Evolutionary conservation across 2,329 filamentous ascomycete species (phyloP).

Genomic region (Fusarium hainanense): DNA sequence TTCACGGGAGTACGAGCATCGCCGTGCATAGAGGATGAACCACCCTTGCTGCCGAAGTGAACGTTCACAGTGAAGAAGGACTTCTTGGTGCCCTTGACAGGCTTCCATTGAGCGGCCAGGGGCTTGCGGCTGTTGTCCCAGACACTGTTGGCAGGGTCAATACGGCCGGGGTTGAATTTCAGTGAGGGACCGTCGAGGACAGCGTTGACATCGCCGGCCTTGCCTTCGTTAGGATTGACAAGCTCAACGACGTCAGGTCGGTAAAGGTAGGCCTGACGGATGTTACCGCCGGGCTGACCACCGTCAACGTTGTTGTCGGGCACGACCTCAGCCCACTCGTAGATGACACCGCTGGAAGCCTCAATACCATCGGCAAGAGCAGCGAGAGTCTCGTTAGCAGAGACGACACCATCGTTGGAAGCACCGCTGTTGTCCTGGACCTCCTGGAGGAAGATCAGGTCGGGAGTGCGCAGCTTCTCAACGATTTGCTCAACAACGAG

Average conservation of each 20-base stretch:
- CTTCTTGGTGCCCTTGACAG: conserved; percentile 62
- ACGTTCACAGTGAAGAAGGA: conserved; percentile 78
- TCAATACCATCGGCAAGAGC: conserved; percentile 66
- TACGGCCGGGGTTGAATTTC: conserved; percentile 75
- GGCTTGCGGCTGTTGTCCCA: conserved; percentile 74
- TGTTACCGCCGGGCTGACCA: conserved; percentile 76
- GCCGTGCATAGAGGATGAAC: conserved; percentile 71
- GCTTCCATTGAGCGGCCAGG: conserved; percentile 72
- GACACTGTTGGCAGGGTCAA: conserved; percentile 69
- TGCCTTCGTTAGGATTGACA: conserved; percentile 68
- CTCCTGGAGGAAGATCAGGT: conserved; percentile 76
- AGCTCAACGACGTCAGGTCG: conserved; percentile 68
- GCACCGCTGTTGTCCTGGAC: conserved; percentile 74
- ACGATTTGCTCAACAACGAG: conserved; percentile 73
- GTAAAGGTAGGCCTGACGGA: conserved; percentile 77
- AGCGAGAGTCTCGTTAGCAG: conserved; percentile 68
- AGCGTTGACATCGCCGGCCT: conserved; percentile 63
- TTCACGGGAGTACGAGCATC: conserved; percentile 75
- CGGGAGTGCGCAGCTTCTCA: conserved; percentile 70
- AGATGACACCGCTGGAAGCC: conserved; percentile 61
- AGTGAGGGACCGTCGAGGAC: conserved; percentile 67
- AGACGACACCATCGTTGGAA: conserved; percentile 67
- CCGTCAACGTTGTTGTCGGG: conserved; percentile 72
- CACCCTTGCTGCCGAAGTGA: conserved; percentile 75
- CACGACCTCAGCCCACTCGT: conserved; percentile 69